phyloP scores from a whole-genome alignment of 2,329 filamentous ascomycete species.

The Aspergillus sp. region DNA sequence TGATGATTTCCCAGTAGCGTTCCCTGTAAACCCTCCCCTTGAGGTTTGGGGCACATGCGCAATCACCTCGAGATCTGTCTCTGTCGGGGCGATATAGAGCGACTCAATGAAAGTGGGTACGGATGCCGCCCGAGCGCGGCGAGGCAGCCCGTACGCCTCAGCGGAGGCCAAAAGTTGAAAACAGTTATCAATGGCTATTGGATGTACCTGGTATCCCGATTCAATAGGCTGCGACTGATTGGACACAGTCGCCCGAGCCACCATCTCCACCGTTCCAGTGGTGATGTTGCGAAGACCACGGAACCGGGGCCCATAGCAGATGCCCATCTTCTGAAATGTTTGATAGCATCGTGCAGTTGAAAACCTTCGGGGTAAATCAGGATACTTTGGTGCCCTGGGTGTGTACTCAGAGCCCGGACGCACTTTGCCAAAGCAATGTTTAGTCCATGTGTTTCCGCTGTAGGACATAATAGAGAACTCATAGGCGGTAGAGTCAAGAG shows the following conservation, averaged over 20 bases:
- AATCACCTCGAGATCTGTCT: no score
- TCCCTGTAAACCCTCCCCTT: no score
- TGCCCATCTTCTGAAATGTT: constrained; percentile 8
- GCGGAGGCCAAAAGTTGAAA: neutral
- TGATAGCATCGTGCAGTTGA: constrained; percentile 7
- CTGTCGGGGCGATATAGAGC: neutral
- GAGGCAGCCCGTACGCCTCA: neutral
- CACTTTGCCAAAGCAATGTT: constrained; percentile 19
- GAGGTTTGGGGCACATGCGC: no score
- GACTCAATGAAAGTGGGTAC: neutral
- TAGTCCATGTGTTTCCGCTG: constrained; percentile 14
- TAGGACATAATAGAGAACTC: constrained; percentile 21
- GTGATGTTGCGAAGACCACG: constrained; percentile 7
- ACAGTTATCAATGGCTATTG: constrained; percentile 1
- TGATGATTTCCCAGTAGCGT: no score
- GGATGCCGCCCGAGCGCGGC: neutral
- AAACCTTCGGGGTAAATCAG: constrained; percentile 8
- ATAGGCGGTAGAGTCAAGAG: constrained; percentile 17
- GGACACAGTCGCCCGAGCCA: neutral
- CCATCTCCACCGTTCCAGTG: constrained; percentile 1
- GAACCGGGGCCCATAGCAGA: constrained; percentile 10
- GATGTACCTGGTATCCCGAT: constrained; percentile 1
- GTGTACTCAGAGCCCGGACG: neutral
- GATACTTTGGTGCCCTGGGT: neutral
- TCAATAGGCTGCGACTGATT: no score